Base-by-base conservation (phyloP, 208 protist species). In the Zelonia costaricensis region DNA sequence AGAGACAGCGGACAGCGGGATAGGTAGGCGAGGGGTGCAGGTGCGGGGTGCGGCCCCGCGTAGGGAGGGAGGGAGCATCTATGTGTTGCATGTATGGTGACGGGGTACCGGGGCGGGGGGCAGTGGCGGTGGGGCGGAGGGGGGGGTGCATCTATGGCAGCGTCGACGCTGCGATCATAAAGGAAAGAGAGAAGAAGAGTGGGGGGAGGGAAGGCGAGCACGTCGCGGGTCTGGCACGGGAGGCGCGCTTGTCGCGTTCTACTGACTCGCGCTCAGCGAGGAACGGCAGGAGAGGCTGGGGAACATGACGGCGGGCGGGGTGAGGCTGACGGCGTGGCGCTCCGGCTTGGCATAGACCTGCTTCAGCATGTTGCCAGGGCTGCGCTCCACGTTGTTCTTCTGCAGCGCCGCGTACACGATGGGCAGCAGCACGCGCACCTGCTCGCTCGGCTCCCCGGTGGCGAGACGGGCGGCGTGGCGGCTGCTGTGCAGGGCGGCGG, bases 401-500 rank as follows among this genome's bases (percentile, higher is more conserved):
- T 56, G 56, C 5, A 85, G 25, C 0, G 73, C 62, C 1, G 55
- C 72, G 27, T 62, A 47, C 18, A 90, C 62, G 8, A 74, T n/a
- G 0, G 81, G 77, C 20, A 89, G 52, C 18, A 86, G 31, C 13
- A 53, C 36, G 10, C 56, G 52, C 62, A 91, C 80, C 45, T 59
- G 53, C 28, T 61, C 71, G 28, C 74, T 72, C 3, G 84, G 75
- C 23, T 61, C 35, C 8, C 72, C 75, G 1, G 82, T 83, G 4
- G 78, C 57, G 27, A 73, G 58, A 0, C 66, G 57, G 1, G 69
- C 62, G 22, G 68, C 68, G 60, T 63, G 60, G 20, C 88, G 82
- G 56, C 80, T 89, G 53, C 88, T 56, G 72, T 84, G 77, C 33
- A 92, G 52, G 6, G 80, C 84, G 1, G 85, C 77, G 4, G 88